Percentiles rank a stretch among this genome's conserved stretches.
Evolutionary conservation across 495 filamentous ascomycete species (phyloP).

Genomic region (Aspergillus nanangensis): DNA sequence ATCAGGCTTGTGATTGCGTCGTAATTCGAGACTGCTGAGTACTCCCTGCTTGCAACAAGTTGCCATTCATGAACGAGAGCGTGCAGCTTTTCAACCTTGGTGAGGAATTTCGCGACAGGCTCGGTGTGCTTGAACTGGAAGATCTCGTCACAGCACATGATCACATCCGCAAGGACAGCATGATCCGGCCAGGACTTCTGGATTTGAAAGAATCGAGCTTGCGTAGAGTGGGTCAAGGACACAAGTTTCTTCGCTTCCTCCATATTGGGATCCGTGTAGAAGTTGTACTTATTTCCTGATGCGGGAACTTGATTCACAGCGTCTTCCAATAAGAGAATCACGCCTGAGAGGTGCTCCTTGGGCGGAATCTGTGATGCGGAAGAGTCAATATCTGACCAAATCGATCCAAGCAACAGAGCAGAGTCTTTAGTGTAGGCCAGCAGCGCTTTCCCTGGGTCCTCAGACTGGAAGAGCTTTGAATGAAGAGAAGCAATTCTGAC

Average conservation of each 20-base stretch:
- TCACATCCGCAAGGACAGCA: constrained; percentile 69
- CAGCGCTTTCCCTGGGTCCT: constrained; percentile 24
- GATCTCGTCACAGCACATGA: constrained; percentile 66
- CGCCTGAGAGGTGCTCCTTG: constrained; percentile 56
- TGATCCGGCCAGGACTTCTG: constrained; percentile 68
- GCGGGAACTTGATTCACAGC: constrained; percentile 39
- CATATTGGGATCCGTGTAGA: constrained; percentile 79
- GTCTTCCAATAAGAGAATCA: constrained; percentile 60
- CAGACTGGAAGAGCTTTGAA: constrained; percentile 39
- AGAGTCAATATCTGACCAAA: constrained; percentile 27
- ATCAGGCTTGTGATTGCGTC: constrained; percentile 71
- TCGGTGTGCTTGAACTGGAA: constrained; percentile 73
- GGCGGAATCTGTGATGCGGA: constrained; percentile 35
- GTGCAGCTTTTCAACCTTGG: constrained; percentile 80
- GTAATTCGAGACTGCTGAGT: constrained; percentile 62
- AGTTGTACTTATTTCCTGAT: constrained; percentile 61
- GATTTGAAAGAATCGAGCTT: constrained; percentile 65
- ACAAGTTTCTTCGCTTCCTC: constrained; percentile 68
- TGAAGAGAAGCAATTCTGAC: constrained; percentile 50
- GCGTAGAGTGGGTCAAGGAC: constrained; percentile 57
- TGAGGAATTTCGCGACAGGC: constrained; percentile 78
- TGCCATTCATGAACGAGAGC: constrained; percentile 87
- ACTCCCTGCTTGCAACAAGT: constrained; percentile 75
- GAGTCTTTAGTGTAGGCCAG: constrained; percentile 35
- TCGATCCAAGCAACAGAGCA: constrained; percentile 31